Base-by-base conservation (phyloP, 2,329 filamentous ascomycete genomes). In the Scopulariopsis brevicaulis region DNA sequence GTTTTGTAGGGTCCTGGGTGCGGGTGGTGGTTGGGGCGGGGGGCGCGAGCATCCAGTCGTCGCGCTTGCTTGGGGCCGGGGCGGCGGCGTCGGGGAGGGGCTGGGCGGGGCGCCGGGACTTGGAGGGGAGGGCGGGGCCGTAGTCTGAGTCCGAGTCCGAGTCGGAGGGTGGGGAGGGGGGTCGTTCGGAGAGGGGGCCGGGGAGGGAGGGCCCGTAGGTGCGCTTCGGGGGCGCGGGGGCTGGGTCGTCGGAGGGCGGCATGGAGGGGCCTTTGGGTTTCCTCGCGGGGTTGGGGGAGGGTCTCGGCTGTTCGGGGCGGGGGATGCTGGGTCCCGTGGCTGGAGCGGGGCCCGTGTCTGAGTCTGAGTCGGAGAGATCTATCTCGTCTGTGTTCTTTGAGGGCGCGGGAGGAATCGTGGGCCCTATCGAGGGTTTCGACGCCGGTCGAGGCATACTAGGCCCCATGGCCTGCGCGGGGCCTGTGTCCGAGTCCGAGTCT, bases 41-140 rank as follows among this genome's bases (percentile, higher is more conserved):
- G 1, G 87, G 87, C 1, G 83, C 80, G 53, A 90, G 77, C 88
- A 92, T 92, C 88, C 88, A 92, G 65, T 90, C 86, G 74, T 96
- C 92, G 65, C 93, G 85, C 68, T 86, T 80, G 37, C 46, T 35
- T 18, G 55, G 55, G 5, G 79, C 56, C 77, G 54, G 80, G 78
- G 20, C 70, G 64, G 43, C 74, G 67, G 71, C 63, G 3, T 64
- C 59, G 18, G 63, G 55, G 4, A 64, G 60, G 25, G 67, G 61
- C 15, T 66, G 63, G 2, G 69, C 67, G 57, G 67, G 63, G 52
- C 66, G 80, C 63, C 82, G 79, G 64, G 68, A 66, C 8, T 77
- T 70, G 10, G 75, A 73, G 1, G 83, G 81, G 4, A 83, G 79
- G 18, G 82, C 75, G 14, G 83, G 83, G 1, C 83, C 83, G 68